Conservation (phyloP, 2,329 filamentous ascomycete genomes). For the Diaporthe australafricana region DNA sequence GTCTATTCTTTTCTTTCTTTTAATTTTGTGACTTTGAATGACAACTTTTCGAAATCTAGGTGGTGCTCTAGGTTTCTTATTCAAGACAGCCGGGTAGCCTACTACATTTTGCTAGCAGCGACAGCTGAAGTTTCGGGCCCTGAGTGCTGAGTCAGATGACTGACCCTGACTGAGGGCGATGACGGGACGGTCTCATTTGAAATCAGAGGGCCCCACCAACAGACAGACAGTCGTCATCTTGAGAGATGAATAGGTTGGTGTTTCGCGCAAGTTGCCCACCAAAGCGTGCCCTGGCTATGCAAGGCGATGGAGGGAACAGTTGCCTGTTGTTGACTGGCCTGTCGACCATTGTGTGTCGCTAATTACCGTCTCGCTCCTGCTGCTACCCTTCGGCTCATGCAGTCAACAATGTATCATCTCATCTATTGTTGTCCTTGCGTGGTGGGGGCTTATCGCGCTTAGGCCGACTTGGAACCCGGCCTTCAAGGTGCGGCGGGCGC, state of each 20-base stretch:
- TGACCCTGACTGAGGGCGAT: not conserved
- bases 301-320: not conserved
- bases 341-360: not conserved
- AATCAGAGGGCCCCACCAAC: constrained; percentile 19
- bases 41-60: too few relatives aligned
- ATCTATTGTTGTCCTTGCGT: constrained; percentile 12
- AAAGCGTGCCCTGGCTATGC: not conserved
- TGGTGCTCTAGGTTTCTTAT: too few relatives aligned
- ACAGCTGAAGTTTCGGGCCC: not conserved
- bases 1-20: too few relatives aligned
- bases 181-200: constrained; percentile 25
- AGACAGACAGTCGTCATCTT: constrained; percentile 16
- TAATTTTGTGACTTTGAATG: too few relatives aligned
- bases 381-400: constrained; percentile 2
- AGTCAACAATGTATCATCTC: constrained; percentile 20
- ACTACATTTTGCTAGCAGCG: not conserved
- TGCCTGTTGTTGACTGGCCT: not conserved
- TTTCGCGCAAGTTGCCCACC: constrained; percentile 1
- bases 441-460: constrained; percentile 29
- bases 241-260: constrained; percentile 10
- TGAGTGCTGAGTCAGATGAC: constrained; percentile 8
- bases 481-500: constrained; percentile 12
- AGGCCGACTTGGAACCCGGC: constrained; percentile 26
- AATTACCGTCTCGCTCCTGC: not conserved
- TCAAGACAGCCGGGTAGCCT: too few relatives aligned